Evolutionary conservation across 2,329 filamentous ascomycete genomes (phyloP).

Genomic region (Penicillium sp.): DNA sequence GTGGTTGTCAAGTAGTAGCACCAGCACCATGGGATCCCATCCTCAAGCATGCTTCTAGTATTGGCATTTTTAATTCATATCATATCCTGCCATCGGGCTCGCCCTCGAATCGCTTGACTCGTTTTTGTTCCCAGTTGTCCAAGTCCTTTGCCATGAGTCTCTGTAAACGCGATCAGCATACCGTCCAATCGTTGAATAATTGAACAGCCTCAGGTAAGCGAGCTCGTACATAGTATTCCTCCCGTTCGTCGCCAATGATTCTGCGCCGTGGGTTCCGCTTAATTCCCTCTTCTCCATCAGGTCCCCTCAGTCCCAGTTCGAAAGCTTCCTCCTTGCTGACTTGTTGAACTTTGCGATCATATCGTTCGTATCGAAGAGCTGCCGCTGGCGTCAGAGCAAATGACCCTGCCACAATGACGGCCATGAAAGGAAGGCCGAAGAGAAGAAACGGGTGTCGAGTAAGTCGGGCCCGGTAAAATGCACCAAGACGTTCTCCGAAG

Average conservation of each 20-base stretch:
- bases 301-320: slow-evolving; percentile 68
- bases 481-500: slow-evolving; percentile 69
- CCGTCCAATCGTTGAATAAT: background rate
- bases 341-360: slow-evolving; percentile 86
- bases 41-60: background rate
- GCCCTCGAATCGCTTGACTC: slow-evolving; percentile 84
- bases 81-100: slow-evolving; percentile 83
- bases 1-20: background rate
- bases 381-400: slow-evolving; percentile 95
- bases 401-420: slow-evolving; percentile 84
- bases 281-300: slow-evolving; percentile 78
- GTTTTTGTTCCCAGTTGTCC: slow-evolving; percentile 95
- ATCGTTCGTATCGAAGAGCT: slow-evolving; percentile 87
- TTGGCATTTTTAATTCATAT: slow-evolving; percentile 19
- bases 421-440: slow-evolving; percentile 91
- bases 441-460: slow-evolving; percentile 82
- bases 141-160: slow-evolving; percentile 83
- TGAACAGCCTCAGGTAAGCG: background rate
- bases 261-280: slow-evolving; percentile 49
- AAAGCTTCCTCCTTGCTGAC: slow-evolving; percentile 84
- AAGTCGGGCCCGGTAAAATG: slow-evolving; percentile 74
- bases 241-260: slow-evolving; percentile 45
- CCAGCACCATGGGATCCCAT: background rate
- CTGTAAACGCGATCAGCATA: slow-evolving; percentile 48
- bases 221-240: slow-evolving; percentile 50